These are phyloP conservation scores for Eutreptiella sp. DNA, from an alignment of 208 protist species.

Conservation along the genomic window DNA sequence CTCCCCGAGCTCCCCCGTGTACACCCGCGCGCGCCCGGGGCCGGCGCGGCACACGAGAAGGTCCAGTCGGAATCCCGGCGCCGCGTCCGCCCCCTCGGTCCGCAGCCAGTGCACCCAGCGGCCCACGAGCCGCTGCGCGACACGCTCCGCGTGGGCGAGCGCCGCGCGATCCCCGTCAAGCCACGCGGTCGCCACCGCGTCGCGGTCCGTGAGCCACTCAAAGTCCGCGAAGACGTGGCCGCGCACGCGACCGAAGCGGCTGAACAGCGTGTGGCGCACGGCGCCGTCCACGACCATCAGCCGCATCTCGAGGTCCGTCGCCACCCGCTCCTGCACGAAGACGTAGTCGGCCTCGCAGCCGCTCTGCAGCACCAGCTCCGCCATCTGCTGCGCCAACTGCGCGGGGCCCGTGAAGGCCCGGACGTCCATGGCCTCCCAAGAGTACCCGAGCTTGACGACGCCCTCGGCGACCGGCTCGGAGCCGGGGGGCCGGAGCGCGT, in stretches of 20 bases:
- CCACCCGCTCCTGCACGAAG: conserved; percentile 10
- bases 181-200: conserved; percentile 2
- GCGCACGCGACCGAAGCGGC: background rate
- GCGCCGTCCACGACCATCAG: background rate
- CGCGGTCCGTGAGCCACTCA: conserved; percentile 1
- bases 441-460: conserved; percentile 20
- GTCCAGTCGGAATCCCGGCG: conserved; percentile 1
- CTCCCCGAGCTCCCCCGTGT: conserved; percentile 16
- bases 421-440: conserved; percentile 21
- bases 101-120: conserved; percentile 9
- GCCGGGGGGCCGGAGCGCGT: background rate
- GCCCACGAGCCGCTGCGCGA: too few species aligned
- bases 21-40: background rate
- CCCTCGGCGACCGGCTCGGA: background rate
- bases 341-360: conserved; percentile 14
- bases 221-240: conserved; percentile 9
- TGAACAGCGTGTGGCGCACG: conserved; percentile 3
- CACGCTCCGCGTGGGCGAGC: conserved; percentile 6
- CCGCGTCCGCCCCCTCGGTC: conserved; percentile 3
- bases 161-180: background rate
- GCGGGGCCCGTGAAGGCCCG: background rate
- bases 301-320: conserved; percentile 14
- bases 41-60: conserved; percentile 17
- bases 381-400: background rate
- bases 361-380: background rate